Base-by-base conservation (phyloP, 2,329 filamentous ascomycete genomes). In the Xylariomycetidae sp. region DNA sequence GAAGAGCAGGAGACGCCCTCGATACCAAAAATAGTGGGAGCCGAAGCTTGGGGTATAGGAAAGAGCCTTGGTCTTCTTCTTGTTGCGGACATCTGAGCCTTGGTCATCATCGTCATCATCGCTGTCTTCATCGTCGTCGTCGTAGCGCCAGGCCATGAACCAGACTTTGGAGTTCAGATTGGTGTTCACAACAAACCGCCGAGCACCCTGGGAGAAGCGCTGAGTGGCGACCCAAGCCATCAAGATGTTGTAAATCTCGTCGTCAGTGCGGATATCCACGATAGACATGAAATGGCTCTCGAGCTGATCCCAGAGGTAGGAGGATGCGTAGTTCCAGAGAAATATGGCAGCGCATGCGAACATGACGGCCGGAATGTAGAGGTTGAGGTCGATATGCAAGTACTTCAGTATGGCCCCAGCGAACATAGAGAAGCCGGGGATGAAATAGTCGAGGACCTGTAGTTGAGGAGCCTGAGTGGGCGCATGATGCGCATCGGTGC, bases 231-330 rank as follows among this genome's bases (percentile, higher is more conserved):
- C 69, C 82, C 82, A 86, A 16, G 67, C 69, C 78, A 85, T 84
- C 25, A 85, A 50, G 49, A 84, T 82, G 50, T 80, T 80, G 62
- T 84, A 86, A 36, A 83, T 75, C 53, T 86, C 82, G 46, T 87
- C 82, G 37, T 85, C 80, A 17, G 75, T 70, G 27, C 78, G 71
- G 25, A 87, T 74, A 45, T 81, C 75, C 13, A 81, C 80, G 2
- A 72, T 75, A 3, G 76, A 82, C 66, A 83, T 78, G 46, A 82
- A 70, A 46, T 82, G 63, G 5, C 61, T 48, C 26, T 72, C 64
- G 18, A 80, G 42, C 25, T 70, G 54, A 1, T 56, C 52, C 61
- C 65, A 71, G 10, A 74, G 37, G 45, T 67, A 70, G 3, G 62
- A 55, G 33, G 59, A 67, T 27, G 73, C 51, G 44, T 81, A 81